A percentile compares a stretch with the other conserved stretches of the same genome.
Conservation (phyloP, 1,139 yeast genomes). For the Cylindricascospora bacillispora region DNA sequence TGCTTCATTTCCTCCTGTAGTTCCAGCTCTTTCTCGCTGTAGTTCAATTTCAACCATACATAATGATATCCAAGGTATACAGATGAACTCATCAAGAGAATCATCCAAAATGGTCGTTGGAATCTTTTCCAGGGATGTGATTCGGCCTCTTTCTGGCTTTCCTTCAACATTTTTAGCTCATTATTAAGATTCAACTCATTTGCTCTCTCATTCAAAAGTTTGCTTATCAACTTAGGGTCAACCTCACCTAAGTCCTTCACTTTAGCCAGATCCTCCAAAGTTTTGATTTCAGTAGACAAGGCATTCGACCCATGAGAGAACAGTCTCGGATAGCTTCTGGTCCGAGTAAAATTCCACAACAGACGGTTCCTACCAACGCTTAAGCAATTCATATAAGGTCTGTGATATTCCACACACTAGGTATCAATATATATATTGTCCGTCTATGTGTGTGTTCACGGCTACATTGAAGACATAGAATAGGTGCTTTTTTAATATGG, state of each 20-base stretch:
- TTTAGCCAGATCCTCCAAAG: constrained; percentile 23
- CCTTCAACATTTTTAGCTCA: constrained; percentile 20
- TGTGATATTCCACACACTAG: too few relatives aligned
- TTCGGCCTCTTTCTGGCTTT: constrained; percentile 14
- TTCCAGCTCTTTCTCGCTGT: constrained; percentile 21
- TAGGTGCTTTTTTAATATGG: too few relatives aligned
- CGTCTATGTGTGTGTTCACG: too few relatives aligned
- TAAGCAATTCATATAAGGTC: too few relatives aligned
- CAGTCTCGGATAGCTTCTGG: too few relatives aligned
- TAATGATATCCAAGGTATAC: constrained; percentile 23
- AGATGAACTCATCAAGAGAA: constrained; percentile 21
- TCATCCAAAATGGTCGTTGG: constrained; percentile 20
- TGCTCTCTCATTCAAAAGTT: constrained; percentile 22
- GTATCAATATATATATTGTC: too few relatives aligned
- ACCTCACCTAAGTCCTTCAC: constrained; percentile 21
- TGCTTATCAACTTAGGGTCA: constrained; percentile 21
- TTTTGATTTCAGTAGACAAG: constrained; percentile 10
- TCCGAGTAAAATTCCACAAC: too few relatives aligned
- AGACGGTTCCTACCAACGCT: too few relatives aligned
- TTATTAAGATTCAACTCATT: constrained; percentile 19
- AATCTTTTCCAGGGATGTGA: constrained; percentile 14
- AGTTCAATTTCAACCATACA: constrained; percentile 27
- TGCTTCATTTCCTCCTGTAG: constrained; percentile 8
- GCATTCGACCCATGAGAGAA: too few relatives aligned
- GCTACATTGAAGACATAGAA: too few relatives aligned